Evolutionary conservation across 1,139 yeast genomes (phyloP).

Genomic region (Geotrichum cucujoidarum): DNA sequence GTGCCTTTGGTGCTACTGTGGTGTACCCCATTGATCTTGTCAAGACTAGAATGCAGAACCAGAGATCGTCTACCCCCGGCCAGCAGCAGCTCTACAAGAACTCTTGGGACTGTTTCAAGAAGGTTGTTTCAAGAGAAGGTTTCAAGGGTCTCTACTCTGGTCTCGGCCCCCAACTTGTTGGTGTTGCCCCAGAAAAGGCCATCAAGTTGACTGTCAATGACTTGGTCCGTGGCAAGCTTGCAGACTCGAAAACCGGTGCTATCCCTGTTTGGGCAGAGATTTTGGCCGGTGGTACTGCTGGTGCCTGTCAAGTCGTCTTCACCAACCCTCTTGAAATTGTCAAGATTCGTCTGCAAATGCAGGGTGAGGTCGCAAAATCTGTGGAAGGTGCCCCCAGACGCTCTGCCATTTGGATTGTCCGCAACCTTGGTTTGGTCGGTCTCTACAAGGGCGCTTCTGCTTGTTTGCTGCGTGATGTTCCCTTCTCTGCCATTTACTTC

Average conservation of each 20-base stretch:
- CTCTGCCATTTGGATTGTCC: slow-evolving; percentile 69
- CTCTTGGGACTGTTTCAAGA: slow-evolving; percentile 79
- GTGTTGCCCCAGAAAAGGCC: slow-evolving; percentile 98
- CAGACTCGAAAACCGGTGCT: slow-evolving; percentile 43
- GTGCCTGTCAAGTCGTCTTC: slow-evolving; percentile 93
- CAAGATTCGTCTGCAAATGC: slow-evolving; percentile 90
- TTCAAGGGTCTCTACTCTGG: slow-evolving; percentile 88
- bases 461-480: slow-evolving; percentile 90
- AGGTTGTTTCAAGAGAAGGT: slow-evolving; percentile 76
- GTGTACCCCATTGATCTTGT: slow-evolving; percentile 96
- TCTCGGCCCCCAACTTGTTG: slow-evolving; percentile 86
- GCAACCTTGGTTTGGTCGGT: slow-evolving; percentile 76
- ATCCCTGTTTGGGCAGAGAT: slow-evolving; percentile 72
- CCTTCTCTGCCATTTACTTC: slow-evolving; percentile 95
- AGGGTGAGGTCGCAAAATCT: slow-evolving; percentile 63
- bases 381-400: slow-evolving; percentile 39
- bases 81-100: slow-evolving; percentile 56
- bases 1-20: slow-evolving; percentile 97
- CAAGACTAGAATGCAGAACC: slow-evolving; percentile 97
- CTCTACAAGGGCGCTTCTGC: slow-evolving; percentile 90
- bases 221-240: slow-evolving; percentile 68
- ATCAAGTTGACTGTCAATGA: slow-evolving; percentile 94
- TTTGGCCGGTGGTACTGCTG: slow-evolving; percentile 87
- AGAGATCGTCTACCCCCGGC: slow-evolving; percentile 59
- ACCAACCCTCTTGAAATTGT: slow-evolving; percentile 96